Evolutionary conservation across 2,329 filamentous ascomycete genomes (phyloP), one percentile per base, ranked within the genome.

Genomic region (Thielaviopsis punctulata): DNA sequence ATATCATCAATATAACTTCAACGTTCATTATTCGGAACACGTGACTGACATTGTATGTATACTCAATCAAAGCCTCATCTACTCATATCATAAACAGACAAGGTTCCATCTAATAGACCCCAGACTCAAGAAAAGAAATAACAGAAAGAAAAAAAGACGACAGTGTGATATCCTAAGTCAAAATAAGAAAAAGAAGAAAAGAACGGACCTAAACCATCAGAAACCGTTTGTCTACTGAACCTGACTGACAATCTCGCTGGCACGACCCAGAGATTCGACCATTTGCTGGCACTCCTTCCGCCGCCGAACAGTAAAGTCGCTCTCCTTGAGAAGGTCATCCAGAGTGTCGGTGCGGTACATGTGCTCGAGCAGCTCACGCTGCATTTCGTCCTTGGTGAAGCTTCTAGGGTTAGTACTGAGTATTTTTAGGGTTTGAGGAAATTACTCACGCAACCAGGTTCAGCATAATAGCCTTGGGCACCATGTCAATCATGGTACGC

Each of bases 401-500:
- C 87, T 94, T 59, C 7, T 24, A 21, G 13, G 51, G 30, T 49
- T 55, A 23, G 9, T n/a, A 12, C 15, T 15, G 10, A 6, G 10
- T 50, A 21, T 30, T 25, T 48, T 22, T n/a, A n/a, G 15, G 15
- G 13, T 22, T 24, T 22, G 6, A 48, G n/a, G 22, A 18, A 21
- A 18, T 30, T 25, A 81, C 87, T 66, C 80, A 95, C 84, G 90
- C 82, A 49, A 98, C 92, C 45, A 98, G 83, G 60, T 78, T 95
- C 59, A 96, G 77, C 92, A 98, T 98, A 64, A 98, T 93, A 41
- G 92, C 92, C 72, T 98, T 98, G 59, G 92, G 92, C 5, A 98
- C 92, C 92, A 98, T 98, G 64, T 98, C 92, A 59, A 96, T 95
- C 88, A 98, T 93, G 56, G 93, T 98, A 60, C 92, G 78, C 73